These are phyloP conservation scores for Globisporangium acanthophoron DNA, from an alignment of 352 stramenopile genomes.

Conservation along the genomic window DNA sequence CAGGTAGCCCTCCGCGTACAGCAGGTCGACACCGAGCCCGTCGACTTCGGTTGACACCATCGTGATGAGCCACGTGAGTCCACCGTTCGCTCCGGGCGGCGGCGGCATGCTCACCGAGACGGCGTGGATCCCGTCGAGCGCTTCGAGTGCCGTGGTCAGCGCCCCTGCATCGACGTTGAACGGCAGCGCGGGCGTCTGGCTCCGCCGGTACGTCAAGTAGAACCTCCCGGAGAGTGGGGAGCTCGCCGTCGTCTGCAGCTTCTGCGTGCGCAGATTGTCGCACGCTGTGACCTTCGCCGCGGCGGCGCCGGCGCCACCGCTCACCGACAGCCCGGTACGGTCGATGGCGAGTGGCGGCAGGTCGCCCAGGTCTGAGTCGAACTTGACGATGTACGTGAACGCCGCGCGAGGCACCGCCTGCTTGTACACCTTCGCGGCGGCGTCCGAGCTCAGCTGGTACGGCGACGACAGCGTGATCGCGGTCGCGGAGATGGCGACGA, in stretches of 20 bases:
- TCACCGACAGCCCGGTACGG: conserved; percentile 34
- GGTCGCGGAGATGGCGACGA: conserved; percentile 53
- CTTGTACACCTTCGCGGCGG: conserved; percentile 74
- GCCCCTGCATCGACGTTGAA: conserved; percentile 48
- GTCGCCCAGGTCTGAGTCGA: conserved; percentile 75
- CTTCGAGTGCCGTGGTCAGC: conserved; percentile 57
- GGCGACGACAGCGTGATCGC: conserved; percentile 84
- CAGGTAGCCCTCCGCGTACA: conserved; percentile 85
- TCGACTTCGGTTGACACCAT: conserved; percentile 65
- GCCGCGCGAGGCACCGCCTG: conserved; percentile 43
- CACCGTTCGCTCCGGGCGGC: conserved; percentile 33
- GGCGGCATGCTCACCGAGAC: conserved; percentile 40
- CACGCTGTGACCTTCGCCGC: conserved; percentile 74
- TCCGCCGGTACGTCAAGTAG: conserved; percentile 70
- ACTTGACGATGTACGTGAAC: conserved; percentile 69
- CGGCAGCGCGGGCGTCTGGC: conserved; percentile 63
- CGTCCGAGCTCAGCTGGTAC: conserved; percentile 62
- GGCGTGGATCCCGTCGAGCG: conserved; percentile 67
- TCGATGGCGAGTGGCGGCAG: conserved; percentile 50
- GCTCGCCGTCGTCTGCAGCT: conserved; percentile 41
- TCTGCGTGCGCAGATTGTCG: conserved; percentile 78
- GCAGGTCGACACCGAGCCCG: conserved; percentile 31
- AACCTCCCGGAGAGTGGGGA: conserved; percentile 80
- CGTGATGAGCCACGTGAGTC: conserved; percentile 82
- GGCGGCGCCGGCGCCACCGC: conserved; percentile 16